phyloP scores from a whole-genome alignment of 805 yeast species.

The Pichia pseudocactophila region DNA sequence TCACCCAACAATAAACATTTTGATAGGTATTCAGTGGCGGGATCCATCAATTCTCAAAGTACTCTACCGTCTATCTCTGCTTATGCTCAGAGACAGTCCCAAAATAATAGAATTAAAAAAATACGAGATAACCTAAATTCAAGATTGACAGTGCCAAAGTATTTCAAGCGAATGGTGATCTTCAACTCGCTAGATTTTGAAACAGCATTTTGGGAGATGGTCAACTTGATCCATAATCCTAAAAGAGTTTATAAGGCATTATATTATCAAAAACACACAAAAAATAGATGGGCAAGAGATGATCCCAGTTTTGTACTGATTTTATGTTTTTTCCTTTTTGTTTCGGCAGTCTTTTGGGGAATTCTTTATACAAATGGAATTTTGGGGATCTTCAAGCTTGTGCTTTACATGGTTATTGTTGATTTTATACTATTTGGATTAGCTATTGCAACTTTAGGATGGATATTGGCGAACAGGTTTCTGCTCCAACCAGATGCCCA shows the following conservation, averaged over 20 bases:
- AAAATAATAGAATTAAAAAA: conserved; percentile 3
- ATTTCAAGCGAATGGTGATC: conserved; percentile 41
- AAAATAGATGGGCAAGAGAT: conserved; percentile 77
- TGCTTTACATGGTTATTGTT: conserved; percentile 74
- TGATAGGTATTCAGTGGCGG: conserved; percentile 3
- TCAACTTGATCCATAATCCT: conserved; percentile 65
- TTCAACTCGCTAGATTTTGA: conserved; percentile 86
- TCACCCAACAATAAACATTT: conserved; percentile 1
- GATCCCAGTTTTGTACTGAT: conserved; percentile 84
- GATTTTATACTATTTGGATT: conserved; percentile 71
- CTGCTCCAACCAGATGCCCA: conserved; percentile 26
- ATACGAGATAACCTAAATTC: conserved; percentile 11
- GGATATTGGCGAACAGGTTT: conserved; percentile 63
- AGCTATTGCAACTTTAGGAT: conserved; percentile 59
- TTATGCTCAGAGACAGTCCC: conserved; percentile 11
- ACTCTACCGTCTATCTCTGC: conserved; percentile 11
- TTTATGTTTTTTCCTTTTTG: conserved; percentile 51
- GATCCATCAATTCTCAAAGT: conserved; percentile 11
- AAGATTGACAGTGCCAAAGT: conserved; percentile 21
- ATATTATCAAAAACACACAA: conserved; percentile 74
- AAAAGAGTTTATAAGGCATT: conserved; percentile 73
- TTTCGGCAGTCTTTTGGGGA: conserved; percentile 89
- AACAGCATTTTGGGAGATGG: conserved; percentile 87
- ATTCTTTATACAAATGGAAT: conserved; percentile 63
- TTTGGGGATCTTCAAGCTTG: conserved; percentile 51